Conservation (phyloP, 129 eudicot genomes). For the Centrapalus pauciflorus region DNA sequence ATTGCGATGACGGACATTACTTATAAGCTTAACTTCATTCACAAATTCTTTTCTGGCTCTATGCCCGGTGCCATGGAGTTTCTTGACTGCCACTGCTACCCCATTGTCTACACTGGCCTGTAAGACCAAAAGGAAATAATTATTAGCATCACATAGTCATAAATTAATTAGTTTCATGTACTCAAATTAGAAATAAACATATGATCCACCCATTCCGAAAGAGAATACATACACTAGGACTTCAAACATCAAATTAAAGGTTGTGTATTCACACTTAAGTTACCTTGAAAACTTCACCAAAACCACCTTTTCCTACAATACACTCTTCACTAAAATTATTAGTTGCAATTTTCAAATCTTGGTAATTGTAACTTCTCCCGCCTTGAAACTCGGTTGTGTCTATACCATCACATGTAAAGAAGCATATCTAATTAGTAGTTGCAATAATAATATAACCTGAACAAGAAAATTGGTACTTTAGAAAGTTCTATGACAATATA, state of each 20-base stretch:
- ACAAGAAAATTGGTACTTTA: neutral
- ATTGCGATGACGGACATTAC: slow-evolving; percentile 63
- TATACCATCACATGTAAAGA: slow-evolving; percentile 20
- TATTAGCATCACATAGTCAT: neutral
- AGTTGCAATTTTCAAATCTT: slow-evolving; percentile 22
- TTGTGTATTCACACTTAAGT: neutral
- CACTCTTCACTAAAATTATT: slow-evolving; percentile 32
- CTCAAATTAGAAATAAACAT: too few species aligned
- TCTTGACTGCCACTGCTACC: slow-evolving; percentile 50
- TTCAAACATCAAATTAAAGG: neutral
- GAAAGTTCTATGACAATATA: neutral
- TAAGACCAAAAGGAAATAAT: neutral
- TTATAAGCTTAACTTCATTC: slow-evolving; percentile 51
- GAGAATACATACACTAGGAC: neutral
- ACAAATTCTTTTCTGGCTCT: slow-evolving; percentile 44
- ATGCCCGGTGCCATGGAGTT: slow-evolving; percentile 19
- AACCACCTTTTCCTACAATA: slow-evolving; percentile 56
- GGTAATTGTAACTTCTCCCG: slow-evolving; percentile 20
- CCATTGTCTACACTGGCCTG: slow-evolving; percentile 47
- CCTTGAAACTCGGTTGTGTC: slow-evolving; percentile 43
- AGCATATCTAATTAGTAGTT: neutral
- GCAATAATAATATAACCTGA: slow-evolving; percentile 1
- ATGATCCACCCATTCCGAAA: neutral
- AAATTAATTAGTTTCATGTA: neutral
- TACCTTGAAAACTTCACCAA: slow-evolving; percentile 56